Base-by-base conservation (phyloP, 495 filamentous ascomycete species). In the Cetradonia linearis region DNA sequence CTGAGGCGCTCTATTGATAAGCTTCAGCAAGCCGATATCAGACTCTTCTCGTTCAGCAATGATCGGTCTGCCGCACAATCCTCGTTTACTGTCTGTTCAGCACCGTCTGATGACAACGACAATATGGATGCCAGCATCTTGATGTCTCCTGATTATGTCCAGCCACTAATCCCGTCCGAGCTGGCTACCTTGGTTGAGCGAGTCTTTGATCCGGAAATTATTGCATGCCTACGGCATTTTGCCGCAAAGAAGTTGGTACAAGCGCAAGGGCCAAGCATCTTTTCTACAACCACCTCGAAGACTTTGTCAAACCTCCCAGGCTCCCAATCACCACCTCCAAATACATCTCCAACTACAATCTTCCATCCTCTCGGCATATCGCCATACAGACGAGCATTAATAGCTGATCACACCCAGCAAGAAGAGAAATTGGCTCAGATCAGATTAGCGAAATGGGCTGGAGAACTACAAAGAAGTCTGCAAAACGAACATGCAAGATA, bases 51-150 rank as follows among this genome's bases (percentile, higher is more conserved):
- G 36, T 89, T 94, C 61, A 79, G 80, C 23, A 9, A 58, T 11
- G 58, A 68, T 1, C 64, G 66, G 42, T 52, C 63, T 18, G 67
- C 70, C 23, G 56, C 65, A 5, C 64, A 71, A 18, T 64, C 73
- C 10, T 84, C 89, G 9, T 95, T 87, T 70, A 84, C 90, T 9
- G 80, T 96, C 44, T 97, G 94, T 27, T 94, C 88, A 23, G 82
- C 81, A 14, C 78, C 83, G 40, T 83, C 81, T 13, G 81, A 81
- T 54, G 91, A 99, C 70, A 74, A 85, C 55, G 91, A 96, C 27
- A 86, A 79, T 49, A 96, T 99, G 89, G 93, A 99, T 67, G 93
- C 93, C 31, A 94, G 88, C 66, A 81, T 93, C 0, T 77, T 99
- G 16, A 99, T 99, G 93, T 89, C 83, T 50, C 84, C 94, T 3